Base-by-base conservation (phyloP, 768 basidiomycete genomes). In the Pleurotus cornucopiae region DNA sequence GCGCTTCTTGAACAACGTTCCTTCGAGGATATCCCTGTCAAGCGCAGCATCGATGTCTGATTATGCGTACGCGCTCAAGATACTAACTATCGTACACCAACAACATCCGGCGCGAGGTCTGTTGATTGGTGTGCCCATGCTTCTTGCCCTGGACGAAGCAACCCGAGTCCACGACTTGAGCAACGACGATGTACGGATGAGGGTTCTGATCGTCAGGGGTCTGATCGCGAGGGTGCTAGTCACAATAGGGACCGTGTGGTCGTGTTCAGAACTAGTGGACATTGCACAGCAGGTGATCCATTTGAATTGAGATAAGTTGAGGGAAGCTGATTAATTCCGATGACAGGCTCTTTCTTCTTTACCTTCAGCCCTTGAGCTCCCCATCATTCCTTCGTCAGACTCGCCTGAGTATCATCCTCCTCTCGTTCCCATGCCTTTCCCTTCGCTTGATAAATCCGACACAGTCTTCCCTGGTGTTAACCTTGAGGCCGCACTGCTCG, bases 91-190 rank as follows among this genome's bases (percentile, higher is more conserved):
- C 2, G 75, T 91, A 23, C 86, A 92, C 49, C 76, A 86, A 59
- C 77, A 86, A 49, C 68, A 91, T n/a, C 93, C 94, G 1, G 71
- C 87, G 23, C 82, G 87, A 41, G 88, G 85, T 2, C 62, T 96
- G 40, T 70, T 94, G 14, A 83, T 85, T 2, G 90, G 92, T 18
- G 71, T 91, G 34, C 94, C 94, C 4, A 94, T 97, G 91, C 69
- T 97, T 23, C 66, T 91, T n/a, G 85, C 89, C 1, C 68, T 96
- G 49, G 82, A 90, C 55, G 68, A 63, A 5, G 81, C 81, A 7
- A 71, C 80, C 3, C 74, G 74, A 34, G 62, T 74, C 23, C 73
- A 75, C n/a, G 72, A 75, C 14, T 63, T 65, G 9, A 69, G 72
- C 30, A 75, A 81, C 57, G 53, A 64, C 45, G 67, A 69, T n/a